These are phyloP conservation scores for Pseudoperonospora humuli DNA, from an alignment of 352 stramenopile species.

Conservation along the genomic window DNA sequence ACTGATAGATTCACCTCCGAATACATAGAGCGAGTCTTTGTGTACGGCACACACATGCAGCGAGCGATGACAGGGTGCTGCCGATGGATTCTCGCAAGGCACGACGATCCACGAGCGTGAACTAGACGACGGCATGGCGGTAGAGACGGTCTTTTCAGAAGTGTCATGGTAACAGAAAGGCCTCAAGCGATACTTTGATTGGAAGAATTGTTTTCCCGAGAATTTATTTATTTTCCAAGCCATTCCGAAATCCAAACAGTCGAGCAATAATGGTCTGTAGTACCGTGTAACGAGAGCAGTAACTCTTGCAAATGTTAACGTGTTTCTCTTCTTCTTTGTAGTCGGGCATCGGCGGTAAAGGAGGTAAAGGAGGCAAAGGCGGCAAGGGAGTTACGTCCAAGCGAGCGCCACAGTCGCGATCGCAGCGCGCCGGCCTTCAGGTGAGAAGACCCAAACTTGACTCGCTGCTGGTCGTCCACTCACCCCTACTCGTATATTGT, in stretches of 20 bases:
- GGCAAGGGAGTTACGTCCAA: slow-evolving; percentile 98
- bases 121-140: slow-evolving; percentile 27
- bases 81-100: slow-evolving; percentile 71
- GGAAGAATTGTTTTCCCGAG: background rate
- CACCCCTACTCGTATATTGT: background rate
- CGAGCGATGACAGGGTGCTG: slow-evolving; percentile 87
- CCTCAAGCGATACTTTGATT: no score
- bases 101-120: slow-evolving; percentile 66
- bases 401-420: slow-evolving; percentile 98
- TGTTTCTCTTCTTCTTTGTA: slow-evolving; percentile 15
- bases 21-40: slow-evolving; percentile 91
- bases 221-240: background rate
- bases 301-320: slow-evolving; percentile 4
- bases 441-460: slow-evolving; percentile 24
- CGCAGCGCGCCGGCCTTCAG: slow-evolving; percentile 96
- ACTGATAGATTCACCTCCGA: slow-evolving; percentile 48
- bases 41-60: slow-evolving; percentile 89
- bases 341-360: slow-evolving; percentile 89
- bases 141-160: background rate
- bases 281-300: background rate
- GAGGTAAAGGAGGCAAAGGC: slow-evolving; percentile 97
- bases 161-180: background rate
- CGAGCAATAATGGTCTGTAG: slow-evolving; percentile 11
- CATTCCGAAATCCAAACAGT: slow-evolving; percentile 13
- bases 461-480: background rate